Percentiles rank a stretch among this genome's conserved stretches.
phyloP scores from a whole-genome alignment of 768 basidiomycete species.

The Cantharellus cinnabarinus region DNA sequence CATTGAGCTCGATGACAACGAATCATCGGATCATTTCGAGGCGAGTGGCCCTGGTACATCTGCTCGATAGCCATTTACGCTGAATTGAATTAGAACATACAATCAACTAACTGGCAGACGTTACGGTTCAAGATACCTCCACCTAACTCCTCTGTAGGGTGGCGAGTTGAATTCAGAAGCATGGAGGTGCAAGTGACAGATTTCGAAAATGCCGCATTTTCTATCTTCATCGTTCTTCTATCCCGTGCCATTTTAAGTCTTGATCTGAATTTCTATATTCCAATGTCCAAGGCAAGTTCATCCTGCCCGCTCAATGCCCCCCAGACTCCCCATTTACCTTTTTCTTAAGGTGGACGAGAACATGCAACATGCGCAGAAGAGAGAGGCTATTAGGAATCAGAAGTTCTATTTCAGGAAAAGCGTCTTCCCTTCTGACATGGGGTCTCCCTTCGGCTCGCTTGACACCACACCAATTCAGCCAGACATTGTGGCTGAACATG shows the following conservation, averaged over 20 bases:
- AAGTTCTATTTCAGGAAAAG: constrained; percentile 84
- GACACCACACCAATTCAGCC: constrained; percentile 3
- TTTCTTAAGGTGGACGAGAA: constrained; percentile 76
- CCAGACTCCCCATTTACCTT: constrained; percentile 1
- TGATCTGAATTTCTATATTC: constrained; percentile 86
- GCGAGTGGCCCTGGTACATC: constrained; percentile 18
- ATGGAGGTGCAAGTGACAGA: constrained; percentile 99
- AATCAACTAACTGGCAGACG: constrained; percentile 99
- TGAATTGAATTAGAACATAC: constrained; percentile 49
- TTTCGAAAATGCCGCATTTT: constrained; percentile 95
- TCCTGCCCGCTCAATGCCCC: not conserved
- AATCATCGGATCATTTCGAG: constrained; percentile 91
- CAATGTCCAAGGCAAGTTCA: constrained; percentile 69
- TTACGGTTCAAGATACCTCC: constrained; percentile 97
- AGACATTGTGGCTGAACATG: not conserved
- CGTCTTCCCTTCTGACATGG: constrained; percentile 40
- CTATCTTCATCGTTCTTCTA: constrained; percentile 83
- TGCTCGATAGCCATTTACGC: not conserved
- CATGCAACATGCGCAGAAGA: constrained; percentile 72
- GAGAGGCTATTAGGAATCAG: constrained; percentile 52
- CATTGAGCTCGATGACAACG: constrained; percentile 72
- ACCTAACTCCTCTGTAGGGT: constrained; percentile 77
- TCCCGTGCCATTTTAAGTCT: constrained; percentile 85
- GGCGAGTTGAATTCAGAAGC: constrained; percentile 95
- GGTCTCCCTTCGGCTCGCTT: not conserved